These are phyloP conservation scores for Tricholoma hemisulphureum DNA, from an alignment of 768 basidiomycete genomes.

Conservation along the genomic window DNA sequence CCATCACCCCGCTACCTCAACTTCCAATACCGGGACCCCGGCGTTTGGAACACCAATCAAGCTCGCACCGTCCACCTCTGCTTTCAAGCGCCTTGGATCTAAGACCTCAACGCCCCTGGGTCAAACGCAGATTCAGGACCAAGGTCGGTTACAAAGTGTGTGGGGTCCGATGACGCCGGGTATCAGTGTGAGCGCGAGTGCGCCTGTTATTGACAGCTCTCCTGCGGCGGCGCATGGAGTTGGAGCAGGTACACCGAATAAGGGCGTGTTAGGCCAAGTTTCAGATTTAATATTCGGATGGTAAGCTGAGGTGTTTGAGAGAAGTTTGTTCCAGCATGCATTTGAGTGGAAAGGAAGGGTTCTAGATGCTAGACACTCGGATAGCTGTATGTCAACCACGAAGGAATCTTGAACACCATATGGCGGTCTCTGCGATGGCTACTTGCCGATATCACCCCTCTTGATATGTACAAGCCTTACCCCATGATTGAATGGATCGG, in stretches of 20 bases:
- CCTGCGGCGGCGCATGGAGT: constrained; percentile 12
- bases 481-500: too few relatives aligned
- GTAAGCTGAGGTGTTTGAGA: constrained; percentile 49
- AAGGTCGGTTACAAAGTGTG: constrained; percentile 12
- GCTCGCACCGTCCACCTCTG: constrained; percentile 69
- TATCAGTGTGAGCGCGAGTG: constrained; percentile 9
- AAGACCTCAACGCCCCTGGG: constrained; percentile 25
- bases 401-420: too few relatives aligned
- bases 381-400: too few relatives aligned
- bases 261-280: constrained; percentile 68
- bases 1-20: constrained; percentile 1
- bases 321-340: too few relatives aligned
- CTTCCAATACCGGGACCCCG: constrained; percentile 30
- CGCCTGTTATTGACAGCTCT: constrained; percentile 8
- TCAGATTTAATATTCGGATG: constrained; percentile 82
- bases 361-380: too few relatives aligned
- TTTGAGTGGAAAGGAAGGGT: too few relatives aligned
- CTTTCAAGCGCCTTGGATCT: constrained; percentile 56
- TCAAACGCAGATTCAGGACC: background rate
- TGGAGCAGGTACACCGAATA: constrained; percentile 38
- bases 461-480: too few relatives aligned
- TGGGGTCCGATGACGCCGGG: constrained; percentile 19
- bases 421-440: too few relatives aligned
- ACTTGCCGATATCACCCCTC: too few relatives aligned
- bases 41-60: constrained; percentile 68